These are phyloP conservation scores for Udeniomyces megalosporus DNA, from an alignment of 768 basidiomycete species.

Conservation along the genomic window DNA sequence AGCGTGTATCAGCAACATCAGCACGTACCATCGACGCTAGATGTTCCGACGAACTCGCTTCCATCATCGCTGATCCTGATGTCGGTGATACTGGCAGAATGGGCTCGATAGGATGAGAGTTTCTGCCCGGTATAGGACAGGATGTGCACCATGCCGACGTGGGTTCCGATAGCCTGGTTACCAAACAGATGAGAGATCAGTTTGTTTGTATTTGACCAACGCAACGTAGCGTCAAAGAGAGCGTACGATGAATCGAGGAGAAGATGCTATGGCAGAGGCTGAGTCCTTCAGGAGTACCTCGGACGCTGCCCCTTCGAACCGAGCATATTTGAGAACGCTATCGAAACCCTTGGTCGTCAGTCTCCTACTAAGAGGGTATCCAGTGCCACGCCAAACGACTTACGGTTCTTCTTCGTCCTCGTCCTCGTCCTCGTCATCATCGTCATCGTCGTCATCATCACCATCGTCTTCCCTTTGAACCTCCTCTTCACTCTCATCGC, in stretches of 20 bases:
- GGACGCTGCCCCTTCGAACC: constrained; percentile 51
- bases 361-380: too few species aligned
- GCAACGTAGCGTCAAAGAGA: background rate
- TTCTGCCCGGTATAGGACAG: constrained; percentile 61
- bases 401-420: constrained; percentile 77
- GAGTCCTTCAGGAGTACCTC: constrained; percentile 79
- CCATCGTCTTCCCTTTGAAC: constrained; percentile 1
- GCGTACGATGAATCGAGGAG: constrained; percentile 54
- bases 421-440: constrained; percentile 43
- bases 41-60: constrained; percentile 76
- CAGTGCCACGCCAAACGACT: too few species aligned
- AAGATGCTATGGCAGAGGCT: constrained; percentile 63
- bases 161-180: constrained; percentile 74
- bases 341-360: too few species aligned
- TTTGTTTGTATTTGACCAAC: background rate
- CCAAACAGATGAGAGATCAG: background rate
- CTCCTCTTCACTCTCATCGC: background rate
- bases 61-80: constrained; percentile 60
- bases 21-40: constrained; percentile 74
- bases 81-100: constrained; percentile 71
- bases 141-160: constrained; percentile 79
- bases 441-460: constrained; percentile 34
- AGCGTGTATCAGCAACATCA: background rate
- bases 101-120: constrained; percentile 78
- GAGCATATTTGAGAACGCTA: constrained; percentile 65